Conservation (phyloP, 768 basidiomycete genomes). For the Butyriboletus loyo region DNA sequence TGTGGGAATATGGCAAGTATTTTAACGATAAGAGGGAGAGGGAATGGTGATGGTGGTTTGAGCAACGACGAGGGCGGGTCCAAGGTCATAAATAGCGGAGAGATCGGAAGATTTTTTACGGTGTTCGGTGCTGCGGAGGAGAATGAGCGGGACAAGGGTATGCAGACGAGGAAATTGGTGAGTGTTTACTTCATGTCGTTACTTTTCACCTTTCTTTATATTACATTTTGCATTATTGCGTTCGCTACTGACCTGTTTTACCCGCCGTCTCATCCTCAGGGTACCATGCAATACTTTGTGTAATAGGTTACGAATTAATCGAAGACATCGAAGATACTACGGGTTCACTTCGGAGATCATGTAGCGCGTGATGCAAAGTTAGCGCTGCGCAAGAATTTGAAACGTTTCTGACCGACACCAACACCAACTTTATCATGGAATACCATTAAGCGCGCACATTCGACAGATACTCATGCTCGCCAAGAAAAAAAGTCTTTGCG, state of each 20-base stretch:
- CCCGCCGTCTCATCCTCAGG: constrained; percentile 17
- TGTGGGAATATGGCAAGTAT: constrained; percentile 93
- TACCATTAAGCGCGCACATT: background rate
- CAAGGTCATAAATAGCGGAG: constrained; percentile 11
- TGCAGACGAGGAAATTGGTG: constrained; percentile 73
- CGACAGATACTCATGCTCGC: background rate
- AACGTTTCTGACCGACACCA: background rate
- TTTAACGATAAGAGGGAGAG: constrained; percentile 71
- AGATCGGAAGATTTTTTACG: constrained; percentile 56
- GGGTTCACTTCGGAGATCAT: background rate
- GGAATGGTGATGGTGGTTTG: constrained; percentile 33
- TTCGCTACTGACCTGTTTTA: background rate
- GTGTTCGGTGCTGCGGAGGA: constrained; percentile 87
- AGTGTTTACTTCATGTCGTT: constrained; percentile 22
- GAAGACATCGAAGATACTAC: background rate
- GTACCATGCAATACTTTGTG: constrained; percentile 41
- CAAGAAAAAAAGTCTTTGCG: background rate
- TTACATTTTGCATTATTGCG: background rate
- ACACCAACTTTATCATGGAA: background rate
- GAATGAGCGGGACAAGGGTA: constrained; percentile 81
- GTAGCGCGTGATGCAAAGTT: background rate
- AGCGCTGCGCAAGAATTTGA: background rate
- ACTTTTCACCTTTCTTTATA: background rate
- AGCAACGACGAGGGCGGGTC: constrained; percentile 1
- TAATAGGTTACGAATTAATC: constrained; percentile 17